Conservation (phyloP, 1,284 basidiomycete species). For the Malassezia cuniculi region DNA sequence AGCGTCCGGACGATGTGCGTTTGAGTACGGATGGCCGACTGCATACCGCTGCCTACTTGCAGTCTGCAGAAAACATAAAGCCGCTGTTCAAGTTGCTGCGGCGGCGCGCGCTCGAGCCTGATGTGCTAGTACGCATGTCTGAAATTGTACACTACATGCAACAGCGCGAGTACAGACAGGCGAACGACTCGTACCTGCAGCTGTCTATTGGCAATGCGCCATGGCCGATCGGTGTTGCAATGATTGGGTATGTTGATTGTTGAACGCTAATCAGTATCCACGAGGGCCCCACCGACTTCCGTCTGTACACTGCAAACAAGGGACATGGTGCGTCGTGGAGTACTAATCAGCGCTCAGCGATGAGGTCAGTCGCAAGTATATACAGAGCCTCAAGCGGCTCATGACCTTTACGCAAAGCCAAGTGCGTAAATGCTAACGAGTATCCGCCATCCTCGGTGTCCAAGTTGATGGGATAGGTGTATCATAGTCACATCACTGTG, state of each 20-base stretch:
- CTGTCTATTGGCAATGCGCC: slow-evolving; percentile 95
- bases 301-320: slow-evolving; percentile 89
- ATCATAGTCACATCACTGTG: background rate
- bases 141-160: slow-evolving; percentile 97
- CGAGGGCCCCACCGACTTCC: slow-evolving; percentile 89
- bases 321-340: slow-evolving; percentile 53
- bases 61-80: slow-evolving; percentile 90
- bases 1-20: slow-evolving; percentile 65
- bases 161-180: slow-evolving; percentile 77
- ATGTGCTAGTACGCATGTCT: slow-evolving; percentile 74
- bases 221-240: slow-evolving; percentile 98
- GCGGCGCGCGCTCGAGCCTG: slow-evolving; percentile 66
- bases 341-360: slow-evolving; percentile 66
- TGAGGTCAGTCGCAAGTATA: slow-evolving; percentile 96
- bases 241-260: slow-evolving; percentile 64
- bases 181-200: slow-evolving; percentile 92
- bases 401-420: slow-evolving; percentile 39
- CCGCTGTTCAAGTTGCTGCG: slow-evolving; percentile 83
- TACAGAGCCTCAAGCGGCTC: slow-evolving; percentile 84
- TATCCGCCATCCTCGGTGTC: slow-evolving; percentile 12
- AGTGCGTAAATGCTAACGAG: slow-evolving; percentile 5
- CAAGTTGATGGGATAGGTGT: slow-evolving; percentile 12
- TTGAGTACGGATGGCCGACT: slow-evolving; percentile 79
- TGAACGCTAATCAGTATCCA: slow-evolving; percentile 59
- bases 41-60: slow-evolving; percentile 84